A percentile compares a stretch with the other conserved stretches of the same genome.
Conservation (phyloP, 192 early-diverging fungal genomes). For the Dispira parvispora region DNA sequence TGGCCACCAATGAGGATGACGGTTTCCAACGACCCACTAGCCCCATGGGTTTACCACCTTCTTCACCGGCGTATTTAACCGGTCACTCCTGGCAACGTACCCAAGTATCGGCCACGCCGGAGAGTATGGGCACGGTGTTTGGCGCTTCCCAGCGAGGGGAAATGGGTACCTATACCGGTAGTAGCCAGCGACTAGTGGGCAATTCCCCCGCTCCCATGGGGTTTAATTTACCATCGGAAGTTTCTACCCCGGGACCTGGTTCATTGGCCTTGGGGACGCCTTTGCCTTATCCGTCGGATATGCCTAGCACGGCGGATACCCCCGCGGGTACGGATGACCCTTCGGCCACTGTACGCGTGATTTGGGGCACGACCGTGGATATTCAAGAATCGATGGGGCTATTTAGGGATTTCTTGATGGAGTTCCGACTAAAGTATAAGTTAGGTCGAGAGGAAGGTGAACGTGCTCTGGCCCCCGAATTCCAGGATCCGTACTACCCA, state of each 20-base stretch:
- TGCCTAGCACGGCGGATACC: slow-evolving; percentile 4
- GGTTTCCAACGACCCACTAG: too few species aligned
- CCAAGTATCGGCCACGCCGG: too few species aligned
- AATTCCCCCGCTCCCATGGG: background rate
- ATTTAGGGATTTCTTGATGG: slow-evolving; percentile 67
- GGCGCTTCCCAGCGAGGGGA: slow-evolving; percentile 9
- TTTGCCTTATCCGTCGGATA: slow-evolving; percentile 1
- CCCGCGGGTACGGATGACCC: slow-evolving; percentile 17
- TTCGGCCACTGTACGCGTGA: slow-evolving; percentile 30
- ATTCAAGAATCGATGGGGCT: slow-evolving; percentile 61
- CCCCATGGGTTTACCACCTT: too few species aligned
- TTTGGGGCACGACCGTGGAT: slow-evolving; percentile 92
- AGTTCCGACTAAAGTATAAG: slow-evolving; percentile 36
- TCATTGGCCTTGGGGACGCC: background rate
- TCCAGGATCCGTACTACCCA: slow-evolving; percentile 56
- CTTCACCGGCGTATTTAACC: too few species aligned
- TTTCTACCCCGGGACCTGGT: background rate
- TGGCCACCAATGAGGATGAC: too few species aligned
- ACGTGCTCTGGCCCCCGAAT: slow-evolving; percentile 9
- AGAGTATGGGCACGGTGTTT: background rate
- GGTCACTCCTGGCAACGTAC: too few species aligned
- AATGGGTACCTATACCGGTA: slow-evolving; percentile 5
- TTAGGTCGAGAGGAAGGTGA: background rate
- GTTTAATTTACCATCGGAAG: background rate
- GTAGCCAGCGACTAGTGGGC: background rate